These are phyloP conservation scores for Pythium dissimile DNA, from an alignment of 352 stramenopile genomes.

Conservation along the genomic window DNA sequence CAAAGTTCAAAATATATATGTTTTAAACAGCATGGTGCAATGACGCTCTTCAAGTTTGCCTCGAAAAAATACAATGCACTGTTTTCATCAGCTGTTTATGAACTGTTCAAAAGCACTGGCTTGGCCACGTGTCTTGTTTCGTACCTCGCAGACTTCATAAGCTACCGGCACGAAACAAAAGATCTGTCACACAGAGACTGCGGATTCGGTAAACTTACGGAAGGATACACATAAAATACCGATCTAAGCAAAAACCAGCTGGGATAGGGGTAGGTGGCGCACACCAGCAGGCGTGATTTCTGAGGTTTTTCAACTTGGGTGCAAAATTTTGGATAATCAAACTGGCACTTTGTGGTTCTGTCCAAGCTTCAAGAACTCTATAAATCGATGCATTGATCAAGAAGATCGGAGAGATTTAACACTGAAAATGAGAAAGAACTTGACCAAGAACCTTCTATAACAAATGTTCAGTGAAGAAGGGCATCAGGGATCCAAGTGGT, in stretches of 20 bases:
- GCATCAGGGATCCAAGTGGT: constrained; percentile 9
- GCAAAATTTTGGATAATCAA: constrained; percentile 26
- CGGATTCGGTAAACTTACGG: constrained; percentile 9
- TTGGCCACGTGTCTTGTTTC: constrained; percentile 22
- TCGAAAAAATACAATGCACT: no score
- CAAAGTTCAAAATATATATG: background rate
- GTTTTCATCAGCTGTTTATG: no score
- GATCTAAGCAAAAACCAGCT: constrained; percentile 25
- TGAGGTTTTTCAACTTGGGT: constrained; percentile 25
- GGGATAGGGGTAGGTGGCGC: constrained; percentile 14
- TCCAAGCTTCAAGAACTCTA: constrained; percentile 5
- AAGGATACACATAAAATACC: constrained; percentile 25
- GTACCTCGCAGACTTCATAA: constrained; percentile 3
- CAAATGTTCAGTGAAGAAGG: constrained; percentile 3
- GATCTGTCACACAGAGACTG: constrained; percentile 22
- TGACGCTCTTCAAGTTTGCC: no score
- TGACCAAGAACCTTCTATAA: constrained; percentile 12
- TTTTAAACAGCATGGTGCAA: no score
- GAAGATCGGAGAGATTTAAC: background rate
- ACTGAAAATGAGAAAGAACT: background rate
- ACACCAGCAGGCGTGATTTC: constrained; percentile 1
- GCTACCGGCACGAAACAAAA: background rate
- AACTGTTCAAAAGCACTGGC: constrained; percentile 17
- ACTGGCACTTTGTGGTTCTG: constrained; percentile 21
- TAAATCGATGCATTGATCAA: constrained; percentile 1